Base-by-base conservation (phyloP, 768 basidiomycete species). In the Hirschioporus abietinus region DNA sequence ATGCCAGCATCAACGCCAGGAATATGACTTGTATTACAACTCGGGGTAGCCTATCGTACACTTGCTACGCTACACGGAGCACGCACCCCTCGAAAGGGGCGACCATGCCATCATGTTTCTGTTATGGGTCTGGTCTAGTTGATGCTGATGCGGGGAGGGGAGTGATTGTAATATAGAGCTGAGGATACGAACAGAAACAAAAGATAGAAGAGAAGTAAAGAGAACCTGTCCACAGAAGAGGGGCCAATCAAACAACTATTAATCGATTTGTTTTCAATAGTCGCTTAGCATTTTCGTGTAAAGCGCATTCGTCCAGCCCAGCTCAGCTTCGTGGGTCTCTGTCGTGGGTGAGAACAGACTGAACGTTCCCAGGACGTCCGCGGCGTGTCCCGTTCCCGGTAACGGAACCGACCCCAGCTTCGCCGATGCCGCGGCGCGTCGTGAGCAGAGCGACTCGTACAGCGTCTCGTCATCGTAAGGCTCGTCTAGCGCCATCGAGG, bases 401-500 rank as follows among this genome's bases (percentile, higher is more conserved):
- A 59, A 36, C 71, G 69, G 65, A 61, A 59, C 70, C 26, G 79
- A 72, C 42, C 77, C 42, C 42, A 52, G 42, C 42, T 20, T 52
- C 20, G 42, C 42, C 42, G 42, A 52, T 1, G 42, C 42, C 15
- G 72, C 76, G 34, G 69, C 72, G 9, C 79, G 76, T 66, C 77
- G 75, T 57, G 72, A 71, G 58, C 74, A 70, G 58, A 80, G 71
- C 52, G 71, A 69, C 36, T 74, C 70, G 70, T 79, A 78, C 67
- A 79, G 70, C 65, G 76, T 76, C 27, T 80, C 76, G 64, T 77
- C 72, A 68, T 81, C 81, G 63, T 76, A 73, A 12, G 74, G 76
- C 63, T 79, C 76, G 60, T 76, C 77, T 34, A 74, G 73, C 3
- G 67, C 64, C 63, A 78, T 78, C 17, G 78, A 76, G 67, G 77